phyloP scores from a whole-genome alignment of 1,284 basidiomycete genomes.

The Schizophyllum commune region DNA sequence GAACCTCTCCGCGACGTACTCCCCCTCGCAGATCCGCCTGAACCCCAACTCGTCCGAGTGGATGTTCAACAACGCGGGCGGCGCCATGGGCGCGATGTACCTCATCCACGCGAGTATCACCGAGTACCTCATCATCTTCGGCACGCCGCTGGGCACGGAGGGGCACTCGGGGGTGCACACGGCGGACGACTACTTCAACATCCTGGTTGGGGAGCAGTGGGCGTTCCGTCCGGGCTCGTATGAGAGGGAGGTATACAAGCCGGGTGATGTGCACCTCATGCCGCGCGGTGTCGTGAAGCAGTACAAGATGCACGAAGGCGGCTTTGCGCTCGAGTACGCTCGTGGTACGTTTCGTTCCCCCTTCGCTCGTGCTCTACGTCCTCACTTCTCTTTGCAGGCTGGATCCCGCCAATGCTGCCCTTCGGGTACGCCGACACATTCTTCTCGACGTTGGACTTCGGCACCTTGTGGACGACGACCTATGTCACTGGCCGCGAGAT shows the following conservation, averaged over 20 bases:
- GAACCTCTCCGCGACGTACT: constrained; percentile 66
- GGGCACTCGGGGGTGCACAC: constrained; percentile 93
- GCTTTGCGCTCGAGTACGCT: constrained; percentile 94
- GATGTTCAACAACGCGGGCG: constrained; percentile 97
- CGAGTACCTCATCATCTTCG: constrained; percentile 93
- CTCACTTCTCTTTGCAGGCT: constrained; percentile 40
- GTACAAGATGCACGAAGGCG: constrained; percentile 95
- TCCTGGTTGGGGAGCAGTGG: constrained; percentile 89
- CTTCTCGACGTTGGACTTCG: constrained; percentile 84
- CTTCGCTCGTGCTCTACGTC: constrained; percentile 1
- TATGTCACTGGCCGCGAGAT: constrained; percentile 82
- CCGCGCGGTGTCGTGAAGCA: constrained; percentile 84
- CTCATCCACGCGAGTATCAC: constrained; percentile 92
- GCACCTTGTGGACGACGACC: constrained; percentile 75
- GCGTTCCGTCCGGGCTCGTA: constrained; percentile 58
- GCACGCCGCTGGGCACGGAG: constrained; percentile 93
- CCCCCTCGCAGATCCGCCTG: constrained; percentile 45
- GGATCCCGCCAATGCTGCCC: constrained; percentile 88
- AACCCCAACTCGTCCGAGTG: constrained; percentile 73
- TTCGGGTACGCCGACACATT: constrained; percentile 88
- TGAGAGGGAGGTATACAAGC: constrained; percentile 75
- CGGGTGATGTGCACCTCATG: constrained; percentile 83
- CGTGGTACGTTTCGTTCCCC: constrained; percentile 49
- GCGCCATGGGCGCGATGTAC: constrained; percentile 98
- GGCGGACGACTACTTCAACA: constrained; percentile 97